Conservation (phyloP, 2,329 filamentous ascomycete species). For the Trichophyton schoenleinii region DNA sequence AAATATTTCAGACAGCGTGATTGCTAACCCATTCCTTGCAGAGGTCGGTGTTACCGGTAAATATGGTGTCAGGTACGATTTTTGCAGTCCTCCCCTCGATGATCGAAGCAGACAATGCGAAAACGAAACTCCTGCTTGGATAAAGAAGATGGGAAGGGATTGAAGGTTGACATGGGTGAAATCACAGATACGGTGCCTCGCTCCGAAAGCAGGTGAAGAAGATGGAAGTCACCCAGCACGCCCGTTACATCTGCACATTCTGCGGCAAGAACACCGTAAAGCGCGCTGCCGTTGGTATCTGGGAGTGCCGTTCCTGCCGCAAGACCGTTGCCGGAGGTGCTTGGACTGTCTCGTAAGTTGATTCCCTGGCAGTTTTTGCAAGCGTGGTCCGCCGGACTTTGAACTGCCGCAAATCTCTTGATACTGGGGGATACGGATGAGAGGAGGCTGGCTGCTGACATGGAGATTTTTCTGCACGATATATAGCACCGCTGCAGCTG, state of each 20-base stretch:
- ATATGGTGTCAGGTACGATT: conserved; percentile 85
- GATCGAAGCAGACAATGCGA: neutral
- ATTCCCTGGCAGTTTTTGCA: conserved; percentile 8
- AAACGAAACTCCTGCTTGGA: neutral
- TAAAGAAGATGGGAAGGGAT: neutral
- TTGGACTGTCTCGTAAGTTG: conserved; percentile 88
- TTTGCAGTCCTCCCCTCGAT: conserved; percentile 10
- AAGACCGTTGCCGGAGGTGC: conserved; percentile 90
- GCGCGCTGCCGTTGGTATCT: conserved; percentile 85
- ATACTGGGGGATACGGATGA: too few species aligned
- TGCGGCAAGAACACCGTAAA: conserved; percentile 94
- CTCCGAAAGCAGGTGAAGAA: conserved; percentile 99
- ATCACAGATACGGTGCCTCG: conserved; percentile 86
- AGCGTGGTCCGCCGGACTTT: too few species aligned
- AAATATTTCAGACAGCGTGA: conserved; percentile 1
- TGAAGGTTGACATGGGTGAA: neutral
- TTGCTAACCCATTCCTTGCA: conserved; percentile 25
- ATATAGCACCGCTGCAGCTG: conserved; percentile 73
- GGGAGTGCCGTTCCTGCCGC: conserved; percentile 90
- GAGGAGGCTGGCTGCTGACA: conserved; percentile 5
- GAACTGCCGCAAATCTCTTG: too few species aligned
- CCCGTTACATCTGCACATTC: conserved; percentile 95
- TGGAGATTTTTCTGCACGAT: neutral
- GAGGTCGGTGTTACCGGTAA: conserved; percentile 97
- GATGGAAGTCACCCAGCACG: conserved; percentile 99